These are phyloP conservation scores for Cystobasidium ongulense DNA, from an alignment of 768 basidiomycete genomes.

Conservation along the genomic window DNA sequence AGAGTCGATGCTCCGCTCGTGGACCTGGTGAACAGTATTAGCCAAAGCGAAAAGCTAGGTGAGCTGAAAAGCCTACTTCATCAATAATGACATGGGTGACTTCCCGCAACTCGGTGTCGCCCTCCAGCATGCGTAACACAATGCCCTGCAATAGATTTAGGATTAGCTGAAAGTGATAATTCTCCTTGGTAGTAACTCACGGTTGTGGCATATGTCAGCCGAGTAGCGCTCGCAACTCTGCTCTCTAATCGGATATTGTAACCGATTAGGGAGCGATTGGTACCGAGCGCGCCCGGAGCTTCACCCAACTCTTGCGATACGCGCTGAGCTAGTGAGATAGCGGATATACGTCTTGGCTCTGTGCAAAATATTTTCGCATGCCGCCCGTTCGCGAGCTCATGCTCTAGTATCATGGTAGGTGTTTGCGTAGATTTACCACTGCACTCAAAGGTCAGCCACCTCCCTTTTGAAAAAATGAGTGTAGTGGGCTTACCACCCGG, in stretches of 20 bases:
- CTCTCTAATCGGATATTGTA: conserved; percentile 84
- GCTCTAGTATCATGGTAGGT: conserved; percentile 85
- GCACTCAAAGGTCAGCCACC: conserved; percentile 21
- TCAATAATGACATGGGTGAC: conserved; percentile 94
- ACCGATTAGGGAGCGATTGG: conserved; percentile 69
- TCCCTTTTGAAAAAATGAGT: conserved; percentile 42
- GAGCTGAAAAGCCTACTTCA: conserved; percentile 67
- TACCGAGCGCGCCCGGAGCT: conserved; percentile 65
- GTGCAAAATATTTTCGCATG: conserved; percentile 89
- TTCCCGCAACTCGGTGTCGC: conserved; percentile 77
- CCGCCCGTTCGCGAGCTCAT: conserved; percentile 68
- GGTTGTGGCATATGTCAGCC: conserved; percentile 41
- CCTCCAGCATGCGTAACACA: conserved; percentile 92
- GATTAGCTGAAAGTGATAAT: background rate
- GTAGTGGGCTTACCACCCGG: conserved; percentile 55
- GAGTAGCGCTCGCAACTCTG: conserved; percentile 33
- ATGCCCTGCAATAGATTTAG: conserved; percentile 54
- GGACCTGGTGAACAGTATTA: conserved; percentile 54
- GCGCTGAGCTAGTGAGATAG: conserved; percentile 87
- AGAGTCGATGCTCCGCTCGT: conserved; percentile 93
- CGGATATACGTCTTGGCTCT: conserved; percentile 89
- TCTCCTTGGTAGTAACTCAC: conserved; percentile 2
- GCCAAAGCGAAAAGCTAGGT: too few species aligned
- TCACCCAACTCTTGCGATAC: conserved; percentile 92
- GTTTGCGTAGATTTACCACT: conserved; percentile 97